Evolutionary conservation across 179 eudicot species (phyloP).

Genomic region (Nepenthes alata): DNA sequence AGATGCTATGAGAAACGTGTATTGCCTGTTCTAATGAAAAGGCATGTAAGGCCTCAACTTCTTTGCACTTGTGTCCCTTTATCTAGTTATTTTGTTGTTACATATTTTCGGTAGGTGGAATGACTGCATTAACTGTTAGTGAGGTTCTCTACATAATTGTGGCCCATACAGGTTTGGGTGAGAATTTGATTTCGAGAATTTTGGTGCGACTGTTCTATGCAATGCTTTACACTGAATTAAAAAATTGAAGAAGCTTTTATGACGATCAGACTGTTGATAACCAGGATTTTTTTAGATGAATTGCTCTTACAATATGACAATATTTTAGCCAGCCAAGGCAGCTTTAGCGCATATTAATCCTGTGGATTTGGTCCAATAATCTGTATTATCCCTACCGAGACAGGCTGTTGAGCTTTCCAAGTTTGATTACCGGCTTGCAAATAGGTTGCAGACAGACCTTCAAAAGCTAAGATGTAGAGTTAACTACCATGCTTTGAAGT

Average conservation of each 20-base stretch:
- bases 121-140: too few species aligned
- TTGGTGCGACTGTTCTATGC: too few species aligned
- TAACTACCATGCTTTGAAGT: slow-evolving; percentile 80
- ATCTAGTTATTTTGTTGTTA: background rate
- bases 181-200: too few species aligned
- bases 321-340: background rate
- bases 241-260: background rate
- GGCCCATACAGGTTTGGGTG: too few species aligned
- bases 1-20: slow-evolving; percentile 69
- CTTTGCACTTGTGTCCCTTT: background rate
- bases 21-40: slow-evolving; percentile 61
- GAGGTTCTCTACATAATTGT: too few species aligned
- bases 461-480: slow-evolving; percentile 97
- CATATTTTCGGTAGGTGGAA: too few species aligned
- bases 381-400: slow-evolving; percentile 15
- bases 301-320: too few species aligned
- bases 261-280: background rate
- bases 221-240: too few species aligned
- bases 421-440: slow-evolving; percentile 91
- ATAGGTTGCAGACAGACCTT: slow-evolving; percentile 62
- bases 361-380: slow-evolving; percentile 2
- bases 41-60: slow-evolving; percentile 65
- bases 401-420: slow-evolving; percentile 96
- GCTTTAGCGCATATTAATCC: background rate
- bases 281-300: too few species aligned